Conservation (phyloP, 805 yeast genomes). For the Saccharomycopsis babjevae region DNA sequence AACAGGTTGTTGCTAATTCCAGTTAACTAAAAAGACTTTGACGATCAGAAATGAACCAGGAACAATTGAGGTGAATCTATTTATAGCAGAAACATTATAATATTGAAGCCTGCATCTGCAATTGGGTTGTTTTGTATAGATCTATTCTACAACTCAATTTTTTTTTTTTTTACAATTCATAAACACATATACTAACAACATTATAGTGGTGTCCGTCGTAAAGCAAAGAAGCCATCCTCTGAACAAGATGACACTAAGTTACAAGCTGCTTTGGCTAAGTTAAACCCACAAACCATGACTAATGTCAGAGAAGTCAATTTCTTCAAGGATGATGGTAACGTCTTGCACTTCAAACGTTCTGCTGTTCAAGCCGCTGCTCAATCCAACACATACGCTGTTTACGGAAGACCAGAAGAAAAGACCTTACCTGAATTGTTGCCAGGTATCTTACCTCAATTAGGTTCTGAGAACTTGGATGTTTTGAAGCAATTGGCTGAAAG, state of each 20-base stretch:
- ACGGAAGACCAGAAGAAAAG: constrained; percentile 93
- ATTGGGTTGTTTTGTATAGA: too few relatives aligned
- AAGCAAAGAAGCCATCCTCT: constrained; percentile 67
- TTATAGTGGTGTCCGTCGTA: constrained; percentile 63
- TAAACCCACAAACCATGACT: constrained; percentile 80
- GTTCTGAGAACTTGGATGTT: constrained; percentile 88
- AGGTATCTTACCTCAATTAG: constrained; percentile 88
- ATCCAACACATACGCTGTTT: constrained; percentile 86
- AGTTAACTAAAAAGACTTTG: too few relatives aligned
- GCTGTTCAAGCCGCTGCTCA: constrained; percentile 90
- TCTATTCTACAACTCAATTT: too few relatives aligned
- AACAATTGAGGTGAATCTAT: too few relatives aligned
- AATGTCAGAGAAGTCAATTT: constrained; percentile 95
- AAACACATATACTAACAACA: constrained; percentile 2
- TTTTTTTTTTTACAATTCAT: too few relatives aligned
- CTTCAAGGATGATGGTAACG: constrained; percentile 94
- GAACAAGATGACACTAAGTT: constrained; percentile 83
- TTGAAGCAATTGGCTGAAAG: constrained; percentile 85
- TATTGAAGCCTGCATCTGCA: too few relatives aligned
- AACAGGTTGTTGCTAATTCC: too few relatives aligned
- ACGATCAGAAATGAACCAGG: too few relatives aligned
- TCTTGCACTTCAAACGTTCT: constrained; percentile 91
- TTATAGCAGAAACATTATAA: too few relatives aligned
- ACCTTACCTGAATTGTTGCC: constrained; percentile 87
- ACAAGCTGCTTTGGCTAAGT: constrained; percentile 78